phyloP scores from a whole-genome alignment of 345 rosid genomes.

The Gossypium ekmanianum region DNA sequence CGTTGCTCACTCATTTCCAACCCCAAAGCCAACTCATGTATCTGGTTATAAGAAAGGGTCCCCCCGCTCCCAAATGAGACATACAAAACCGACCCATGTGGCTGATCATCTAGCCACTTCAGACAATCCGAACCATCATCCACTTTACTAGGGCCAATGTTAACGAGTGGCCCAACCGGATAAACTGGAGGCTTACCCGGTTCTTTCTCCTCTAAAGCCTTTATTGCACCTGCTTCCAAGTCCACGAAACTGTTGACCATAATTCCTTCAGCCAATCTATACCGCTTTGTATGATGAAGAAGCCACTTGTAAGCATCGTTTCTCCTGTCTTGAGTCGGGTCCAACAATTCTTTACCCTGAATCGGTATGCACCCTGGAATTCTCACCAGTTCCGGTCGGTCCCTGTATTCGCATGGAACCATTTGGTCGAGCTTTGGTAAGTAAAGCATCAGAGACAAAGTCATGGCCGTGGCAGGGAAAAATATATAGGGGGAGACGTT shows the following conservation, averaged over 20 bases:
- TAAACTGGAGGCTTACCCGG: neutral
- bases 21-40: neutral
- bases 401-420: too few species aligned
- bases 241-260: neutral
- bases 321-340: neutral
- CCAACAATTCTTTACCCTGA: neutral
- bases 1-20: neutral
- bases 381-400: neutral
- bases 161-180: neutral
- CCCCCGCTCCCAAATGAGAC: conserved; percentile 3
- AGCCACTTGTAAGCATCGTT: conserved; percentile 3
- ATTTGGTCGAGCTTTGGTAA: neutral
- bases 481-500: neutral
- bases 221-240: neutral
- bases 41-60: neutral
- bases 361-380: neutral
- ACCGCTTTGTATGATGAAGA: neutral
- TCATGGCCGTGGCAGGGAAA: conserved; percentile 1
- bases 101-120: conserved; percentile 2
- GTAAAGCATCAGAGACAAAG: neutral
- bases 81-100: neutral
- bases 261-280: neutral
- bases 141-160: neutral
- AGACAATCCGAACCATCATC: neutral
- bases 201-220: neutral